Evolutionary conservation across 306 rosid species (phyloP).

Genomic region (Cicer chorassanicum): DNA sequence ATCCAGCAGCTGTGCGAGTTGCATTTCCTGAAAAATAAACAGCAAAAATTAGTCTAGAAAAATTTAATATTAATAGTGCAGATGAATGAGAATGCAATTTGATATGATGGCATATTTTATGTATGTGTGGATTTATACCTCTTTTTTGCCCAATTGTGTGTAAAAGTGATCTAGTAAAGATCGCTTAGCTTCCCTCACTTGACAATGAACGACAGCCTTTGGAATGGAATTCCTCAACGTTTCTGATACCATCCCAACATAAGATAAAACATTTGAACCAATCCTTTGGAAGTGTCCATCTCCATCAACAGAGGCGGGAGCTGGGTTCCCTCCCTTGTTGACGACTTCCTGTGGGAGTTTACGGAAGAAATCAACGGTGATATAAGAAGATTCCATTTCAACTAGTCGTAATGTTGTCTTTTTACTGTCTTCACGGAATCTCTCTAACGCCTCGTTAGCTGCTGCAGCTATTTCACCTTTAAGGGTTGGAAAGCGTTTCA

Average conservation of each 20-base stretch:
- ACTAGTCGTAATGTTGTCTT: conserved; percentile 81
- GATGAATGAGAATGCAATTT: conserved; percentile 8
- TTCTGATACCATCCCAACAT: conserved; percentile 87
- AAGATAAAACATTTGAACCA: conserved; percentile 80
- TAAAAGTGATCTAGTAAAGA: conserved; percentile 79
- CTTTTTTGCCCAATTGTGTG: conserved; percentile 68
- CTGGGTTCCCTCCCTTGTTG: conserved; percentile 65
- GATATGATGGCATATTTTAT: not conserved
- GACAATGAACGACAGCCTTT: conserved; percentile 95
- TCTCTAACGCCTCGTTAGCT: conserved; percentile 77
- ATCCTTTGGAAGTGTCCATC: conserved; percentile 83
- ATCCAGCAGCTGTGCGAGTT: conserved; percentile 75
- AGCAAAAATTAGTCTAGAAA: conserved; percentile 14
- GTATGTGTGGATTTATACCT: conserved; percentile 56
- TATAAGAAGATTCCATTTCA: conserved; percentile 96
- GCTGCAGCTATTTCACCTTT: conserved; percentile 87
- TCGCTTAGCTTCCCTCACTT: conserved; percentile 63
- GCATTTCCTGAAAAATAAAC: conserved; percentile 63
- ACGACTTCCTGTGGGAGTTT: conserved; percentile 80
- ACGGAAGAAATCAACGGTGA: conserved; percentile 95
- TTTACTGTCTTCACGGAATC: conserved; percentile 83
- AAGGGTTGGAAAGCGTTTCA: conserved; percentile 85
- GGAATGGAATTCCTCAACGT: conserved; percentile 85
- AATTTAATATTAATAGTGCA: not conserved
- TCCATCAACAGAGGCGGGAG: conserved; percentile 61